Evolutionary conservation across 2,329 filamentous ascomycete genomes (phyloP).

Genomic region (Trichoderma atrobrunneum): DNA sequence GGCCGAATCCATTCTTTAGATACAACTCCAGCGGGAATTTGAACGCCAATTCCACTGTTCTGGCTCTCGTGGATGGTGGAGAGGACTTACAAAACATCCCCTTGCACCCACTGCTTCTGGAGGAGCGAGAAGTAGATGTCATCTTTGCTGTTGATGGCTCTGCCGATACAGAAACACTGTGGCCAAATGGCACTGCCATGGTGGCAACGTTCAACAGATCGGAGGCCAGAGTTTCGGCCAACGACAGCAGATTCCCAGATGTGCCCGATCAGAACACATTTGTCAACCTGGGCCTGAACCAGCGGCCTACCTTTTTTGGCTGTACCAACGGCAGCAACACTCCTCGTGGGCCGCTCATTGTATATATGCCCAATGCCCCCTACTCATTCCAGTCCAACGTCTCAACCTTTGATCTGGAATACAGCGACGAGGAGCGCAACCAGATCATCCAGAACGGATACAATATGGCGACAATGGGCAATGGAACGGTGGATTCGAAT

Average conservation of each 20-base stretch:
- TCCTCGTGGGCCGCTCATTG: conserved; percentile 58
- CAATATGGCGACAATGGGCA: conserved; percentile 72
- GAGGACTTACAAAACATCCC: conserved; percentile 78
- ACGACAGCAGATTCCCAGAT: conserved; percentile 68
- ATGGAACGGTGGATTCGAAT: conserved; percentile 64
- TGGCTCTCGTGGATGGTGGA: conserved; percentile 77
- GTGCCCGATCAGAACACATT: conserved; percentile 76
- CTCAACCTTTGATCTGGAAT: conserved; percentile 66
- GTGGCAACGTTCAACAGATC: conserved; percentile 69
- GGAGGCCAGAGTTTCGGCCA: conserved; percentile 42
- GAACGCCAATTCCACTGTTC: conserved; percentile 49
- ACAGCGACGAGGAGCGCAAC: conserved; percentile 63
- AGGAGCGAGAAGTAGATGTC: conserved; percentile 68
- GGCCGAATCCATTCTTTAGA: conserved; percentile 71
- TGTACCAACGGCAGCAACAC: conserved; percentile 49
- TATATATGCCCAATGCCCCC: conserved; percentile 80
- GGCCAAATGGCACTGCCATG: conserved; percentile 75
- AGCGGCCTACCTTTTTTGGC: conserved; percentile 75
- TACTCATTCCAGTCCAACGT: conserved; percentile 71
- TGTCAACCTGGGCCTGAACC: conserved; percentile 72
- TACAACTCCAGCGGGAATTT: conserved; percentile 60
- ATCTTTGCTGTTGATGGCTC: conserved; percentile 79
- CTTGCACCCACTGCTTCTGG: conserved; percentile 73
- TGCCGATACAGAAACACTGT: conserved; percentile 65
- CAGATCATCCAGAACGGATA: conserved; percentile 78